Base-by-base conservation (phyloP, 148 eudicot genomes). In the Arctostaphylos glauca region DNA sequence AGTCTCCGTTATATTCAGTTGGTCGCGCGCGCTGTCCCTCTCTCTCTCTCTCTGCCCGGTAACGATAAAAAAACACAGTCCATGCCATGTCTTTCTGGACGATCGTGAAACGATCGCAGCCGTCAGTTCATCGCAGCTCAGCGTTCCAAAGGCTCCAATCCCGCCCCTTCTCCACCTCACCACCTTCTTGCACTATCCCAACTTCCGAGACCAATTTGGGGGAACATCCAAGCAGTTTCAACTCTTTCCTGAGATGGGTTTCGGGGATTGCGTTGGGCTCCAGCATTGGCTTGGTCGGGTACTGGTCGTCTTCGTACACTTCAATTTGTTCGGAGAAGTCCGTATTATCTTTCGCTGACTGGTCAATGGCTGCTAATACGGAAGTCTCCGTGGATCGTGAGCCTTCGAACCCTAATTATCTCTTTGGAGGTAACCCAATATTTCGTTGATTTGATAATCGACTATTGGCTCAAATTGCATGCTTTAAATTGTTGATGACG, bases 191-290 rank as follows among this genome's bases (percentile, higher is more conserved):
- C 21, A 8, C 41, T 8, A 31, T 16, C 19, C 62, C 73, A 31
- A 31, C 23, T 23, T 16, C 58, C 4, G n/a, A 19, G 23, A 41
- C 84, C 31, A 60, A 47, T 59, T 66, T 19, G 6, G 12, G 0
- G 9, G 7, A 67, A 48, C 66, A 3, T 6, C 4, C 46, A 10
- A 74, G 49, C 23, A 38, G 58, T 59, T 67, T 18, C 83, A 31
- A 62, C 31, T 79, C 90, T 9, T 54, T 85, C 60, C 55, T 87
- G 25, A 84, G 67, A 85, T 90, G 89, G 92, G 71, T 86, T 31
- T 88, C 90, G 25, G 90, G 89, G 23, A 67, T 90, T 55, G 89
- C 86, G 6, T 66, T 70, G 74, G 89, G 92, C 75, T 87, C 92
- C 46, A 66, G 79, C 76, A 21, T 88, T 6, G 88, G 91, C 0